These are phyloP conservation scores for Ganoderma leucocontextum DNA, from an alignment of 1,284 basidiomycete genomes.

Conservation along the genomic window DNA sequence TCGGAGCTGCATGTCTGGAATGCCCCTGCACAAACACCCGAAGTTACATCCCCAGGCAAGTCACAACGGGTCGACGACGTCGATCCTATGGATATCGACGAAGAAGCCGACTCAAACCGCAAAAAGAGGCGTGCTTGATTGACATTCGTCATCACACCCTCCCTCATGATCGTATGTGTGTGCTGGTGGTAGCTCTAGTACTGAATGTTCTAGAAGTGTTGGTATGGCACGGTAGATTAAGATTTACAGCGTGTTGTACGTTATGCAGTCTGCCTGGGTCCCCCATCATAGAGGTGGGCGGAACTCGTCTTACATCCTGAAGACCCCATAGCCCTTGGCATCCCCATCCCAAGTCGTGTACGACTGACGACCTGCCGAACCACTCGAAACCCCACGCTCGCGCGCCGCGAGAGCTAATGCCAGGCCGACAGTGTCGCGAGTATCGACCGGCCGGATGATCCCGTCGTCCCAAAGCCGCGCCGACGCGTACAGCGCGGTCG, in stretches of 20 bases:
- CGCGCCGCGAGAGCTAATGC: constrained; percentile 81
- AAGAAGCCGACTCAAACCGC: constrained; percentile 31
- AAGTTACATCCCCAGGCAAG: constrained; percentile 13
- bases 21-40: constrained; percentile 28
- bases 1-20: constrained; percentile 46
- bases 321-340: constrained; percentile 84
- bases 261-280: neutral
- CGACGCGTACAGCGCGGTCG: constrained; percentile 86
- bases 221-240: neutral
- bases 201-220: neutral
- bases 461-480: constrained; percentile 96
- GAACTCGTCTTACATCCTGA: constrained; percentile 75
- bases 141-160: neutral
- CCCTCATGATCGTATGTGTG: neutral
- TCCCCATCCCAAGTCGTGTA: constrained; percentile 77
- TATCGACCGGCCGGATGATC: constrained; percentile 92
- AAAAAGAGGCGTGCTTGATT: constrained; percentile 37
- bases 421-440: constrained; percentile 86
- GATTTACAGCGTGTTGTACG: neutral
- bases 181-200: neutral
- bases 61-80: constrained; percentile 32
- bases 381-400: constrained; percentile 39
- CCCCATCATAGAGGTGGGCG: neutral
- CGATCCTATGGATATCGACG: constrained; percentile 42
- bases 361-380: constrained; percentile 32